A percentile compares a stretch with the other conserved stretches of the same genome.
These are phyloP conservation scores for Murraya paniculata DNA, from an alignment of 345 rosid genomes.

Conservation along the genomic window DNA sequence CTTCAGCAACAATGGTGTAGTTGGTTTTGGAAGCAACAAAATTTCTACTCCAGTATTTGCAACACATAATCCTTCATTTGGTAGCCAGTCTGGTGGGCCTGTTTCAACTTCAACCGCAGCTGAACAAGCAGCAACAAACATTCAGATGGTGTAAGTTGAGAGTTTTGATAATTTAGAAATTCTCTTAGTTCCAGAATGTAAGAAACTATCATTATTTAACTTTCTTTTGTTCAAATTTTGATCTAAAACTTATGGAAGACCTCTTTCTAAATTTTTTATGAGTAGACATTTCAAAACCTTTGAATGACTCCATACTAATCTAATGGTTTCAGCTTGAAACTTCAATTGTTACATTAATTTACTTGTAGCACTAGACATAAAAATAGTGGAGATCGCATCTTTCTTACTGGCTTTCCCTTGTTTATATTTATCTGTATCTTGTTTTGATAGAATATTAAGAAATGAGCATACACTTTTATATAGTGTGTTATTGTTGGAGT, in stretches of 20 bases:
- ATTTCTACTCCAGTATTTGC: constrained; percentile 24
- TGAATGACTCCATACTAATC: not conserved
- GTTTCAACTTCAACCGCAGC: constrained; percentile 20
- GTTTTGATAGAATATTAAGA: not conserved
- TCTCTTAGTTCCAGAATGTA: not conserved
- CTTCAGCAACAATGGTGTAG: constrained; percentile 19
- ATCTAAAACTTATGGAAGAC: not conserved
- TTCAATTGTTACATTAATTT: not conserved
- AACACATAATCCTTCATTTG: constrained; percentile 19
- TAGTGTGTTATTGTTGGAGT: not conserved
- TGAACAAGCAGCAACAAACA: constrained; percentile 19
- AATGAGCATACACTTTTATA: not conserved
- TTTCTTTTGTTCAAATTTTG: not conserved
- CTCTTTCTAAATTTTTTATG: not conserved
- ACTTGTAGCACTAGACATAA: not conserved
- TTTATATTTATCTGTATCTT: not conserved
- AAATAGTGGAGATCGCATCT: not conserved
- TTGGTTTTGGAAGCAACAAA: constrained; percentile 17
- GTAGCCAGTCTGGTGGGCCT: constrained; percentile 14
- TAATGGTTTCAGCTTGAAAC: not conserved
- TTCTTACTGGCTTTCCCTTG: not conserved
- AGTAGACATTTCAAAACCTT: not conserved
- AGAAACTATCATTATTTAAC: not conserved
- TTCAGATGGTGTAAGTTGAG: constrained; percentile 32
- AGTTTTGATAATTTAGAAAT: not conserved